Percentiles rank a stretch among this genome's conserved stretches.
These are phyloP conservation scores for Sodiomyces alkalinus DNA, from an alignment of 2,329 filamentous ascomycete genomes.

Conservation along the genomic window DNA sequence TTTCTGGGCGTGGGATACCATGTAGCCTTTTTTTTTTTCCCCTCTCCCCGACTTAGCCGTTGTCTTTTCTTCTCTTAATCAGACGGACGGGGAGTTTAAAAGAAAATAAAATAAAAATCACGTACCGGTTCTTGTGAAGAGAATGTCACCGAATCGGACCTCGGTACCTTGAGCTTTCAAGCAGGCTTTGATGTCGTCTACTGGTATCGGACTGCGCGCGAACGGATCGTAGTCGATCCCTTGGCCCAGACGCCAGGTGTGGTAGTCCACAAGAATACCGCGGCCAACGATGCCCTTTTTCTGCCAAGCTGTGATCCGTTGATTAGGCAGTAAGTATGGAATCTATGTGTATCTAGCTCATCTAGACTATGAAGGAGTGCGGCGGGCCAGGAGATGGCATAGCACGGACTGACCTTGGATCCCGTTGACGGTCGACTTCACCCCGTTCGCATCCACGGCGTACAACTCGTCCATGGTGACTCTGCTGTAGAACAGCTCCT, in stretches of 20 bases:
- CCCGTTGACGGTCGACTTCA: constrained; percentile 11
- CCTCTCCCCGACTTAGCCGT: no score
- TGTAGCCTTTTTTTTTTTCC: no score
- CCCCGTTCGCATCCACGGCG: constrained; percentile 4
- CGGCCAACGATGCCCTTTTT: constrained; percentile 28
- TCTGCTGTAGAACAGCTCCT: constrained; percentile 18
- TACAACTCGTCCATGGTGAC: constrained; percentile 33
- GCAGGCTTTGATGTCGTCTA: constrained; percentile 6
- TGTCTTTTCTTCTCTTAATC: no score
- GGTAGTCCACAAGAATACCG: constrained; percentile 37
- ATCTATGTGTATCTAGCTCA: not conserved
- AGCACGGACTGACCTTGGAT: constrained; percentile 6
- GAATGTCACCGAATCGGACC: constrained; percentile 32
- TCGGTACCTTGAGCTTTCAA: constrained; percentile 7
- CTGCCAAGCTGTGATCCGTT: constrained; percentile 5
- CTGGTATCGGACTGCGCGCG: constrained; percentile 6
- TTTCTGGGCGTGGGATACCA: constrained; percentile 5
- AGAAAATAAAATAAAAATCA: no score
- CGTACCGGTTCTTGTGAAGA: constrained; percentile 40
- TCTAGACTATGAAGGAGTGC: no score
- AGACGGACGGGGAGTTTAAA: no score
- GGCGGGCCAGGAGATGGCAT: no score
- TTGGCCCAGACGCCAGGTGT: constrained; percentile 24
- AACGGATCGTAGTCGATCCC: constrained; percentile 9
- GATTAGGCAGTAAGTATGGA: not conserved